Conservation (phyloP, 495 filamentous ascomycete species). For the Aspergillus heteromorphus region DNA sequence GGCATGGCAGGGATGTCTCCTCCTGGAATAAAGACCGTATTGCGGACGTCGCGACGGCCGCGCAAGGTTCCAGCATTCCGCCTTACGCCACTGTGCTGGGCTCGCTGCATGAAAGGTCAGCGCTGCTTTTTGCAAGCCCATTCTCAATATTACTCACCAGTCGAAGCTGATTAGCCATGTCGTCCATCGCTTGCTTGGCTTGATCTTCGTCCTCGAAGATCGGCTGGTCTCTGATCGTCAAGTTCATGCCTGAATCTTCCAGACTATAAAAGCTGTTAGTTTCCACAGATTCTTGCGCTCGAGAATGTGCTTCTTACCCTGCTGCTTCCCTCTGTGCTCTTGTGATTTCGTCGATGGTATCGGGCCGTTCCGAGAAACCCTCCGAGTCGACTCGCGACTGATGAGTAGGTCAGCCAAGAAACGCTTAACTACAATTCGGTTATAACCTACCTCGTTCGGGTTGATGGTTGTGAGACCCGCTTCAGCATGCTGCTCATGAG, state of each 20-base stretch:
- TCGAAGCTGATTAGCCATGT: slow-evolving; percentile 81
- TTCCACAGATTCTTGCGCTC: not conserved
- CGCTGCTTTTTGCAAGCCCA: not conserved
- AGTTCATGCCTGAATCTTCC: slow-evolving; percentile 73
- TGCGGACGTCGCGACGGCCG: slow-evolving; percentile 85
- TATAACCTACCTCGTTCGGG: slow-evolving; percentile 20
- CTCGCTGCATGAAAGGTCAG: slow-evolving; percentile 37
- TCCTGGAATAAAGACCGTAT: slow-evolving; percentile 73
- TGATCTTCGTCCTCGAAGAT: slow-evolving; percentile 89
- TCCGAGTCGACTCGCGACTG: slow-evolving; percentile 51
- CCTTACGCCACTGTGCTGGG: slow-evolving; percentile 52
- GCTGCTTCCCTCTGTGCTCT: slow-evolving; percentile 75
- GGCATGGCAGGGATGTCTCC: slow-evolving; percentile 20
- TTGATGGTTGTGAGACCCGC: slow-evolving; percentile 18
- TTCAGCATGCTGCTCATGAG: slow-evolving; percentile 16
- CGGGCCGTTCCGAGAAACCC: slow-evolving; percentile 63
- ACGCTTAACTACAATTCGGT: not conserved
- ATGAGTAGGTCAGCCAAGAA: not conserved
- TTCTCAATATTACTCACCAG: slow-evolving; percentile 41
- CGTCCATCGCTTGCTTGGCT: slow-evolving; percentile 81
- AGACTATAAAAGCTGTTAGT: slow-evolving; percentile 32
- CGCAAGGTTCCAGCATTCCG: slow-evolving; percentile 73
- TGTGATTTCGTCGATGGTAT: slow-evolving; percentile 72
- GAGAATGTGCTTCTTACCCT: slow-evolving; percentile 33
- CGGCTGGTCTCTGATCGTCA: slow-evolving; percentile 88